Evolutionary conservation across 1,284 basidiomycete species (phyloP).

Genomic region (Ceratobasidium sp.): DNA sequence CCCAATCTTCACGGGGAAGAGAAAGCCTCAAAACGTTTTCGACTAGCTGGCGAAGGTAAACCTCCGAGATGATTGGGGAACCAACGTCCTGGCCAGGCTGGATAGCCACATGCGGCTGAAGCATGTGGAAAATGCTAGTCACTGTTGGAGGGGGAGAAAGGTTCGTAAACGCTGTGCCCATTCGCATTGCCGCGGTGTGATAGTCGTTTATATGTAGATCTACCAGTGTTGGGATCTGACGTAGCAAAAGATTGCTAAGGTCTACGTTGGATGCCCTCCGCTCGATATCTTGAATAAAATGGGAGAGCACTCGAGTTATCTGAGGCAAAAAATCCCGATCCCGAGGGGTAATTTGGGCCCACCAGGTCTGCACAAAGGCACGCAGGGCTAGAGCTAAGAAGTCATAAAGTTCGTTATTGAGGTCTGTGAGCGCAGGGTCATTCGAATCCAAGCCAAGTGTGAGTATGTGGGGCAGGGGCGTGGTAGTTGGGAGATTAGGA

Average conservation of each 20-base stretch:
- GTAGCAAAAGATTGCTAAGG: conserved; percentile 68
- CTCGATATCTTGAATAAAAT: conserved; percentile 72
- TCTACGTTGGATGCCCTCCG: conserved; percentile 66
- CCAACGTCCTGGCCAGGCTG: conserved; percentile 64
- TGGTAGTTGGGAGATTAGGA: conserved; percentile 63
- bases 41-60: conserved; percentile 80
- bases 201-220: conserved; percentile 81
- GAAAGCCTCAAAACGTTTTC: conserved; percentile 76
- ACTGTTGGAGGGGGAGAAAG: conserved; percentile 57
- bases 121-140: conserved; percentile 71
- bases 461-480: conserved; percentile 68
- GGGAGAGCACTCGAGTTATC: conserved; percentile 69
- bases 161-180: conserved; percentile 72
- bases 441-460: conserved; percentile 47
- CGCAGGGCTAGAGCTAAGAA: conserved; percentile 80
- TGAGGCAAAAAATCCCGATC: conserved; percentile 84
- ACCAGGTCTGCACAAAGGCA: conserved; percentile 83
- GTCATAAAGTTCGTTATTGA: conserved; percentile 78
- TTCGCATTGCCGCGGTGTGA: conserved; percentile 71
- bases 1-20: conserved; percentile 77
- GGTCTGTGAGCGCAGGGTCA: conserved; percentile 61
- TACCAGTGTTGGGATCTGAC: conserved; percentile 71
- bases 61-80: conserved; percentile 61
- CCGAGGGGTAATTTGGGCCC: conserved; percentile 81
- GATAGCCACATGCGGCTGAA: conserved; percentile 84